Evolutionary conservation across 805 yeast species (phyloP).

Genomic region (Candida pini): DNA sequence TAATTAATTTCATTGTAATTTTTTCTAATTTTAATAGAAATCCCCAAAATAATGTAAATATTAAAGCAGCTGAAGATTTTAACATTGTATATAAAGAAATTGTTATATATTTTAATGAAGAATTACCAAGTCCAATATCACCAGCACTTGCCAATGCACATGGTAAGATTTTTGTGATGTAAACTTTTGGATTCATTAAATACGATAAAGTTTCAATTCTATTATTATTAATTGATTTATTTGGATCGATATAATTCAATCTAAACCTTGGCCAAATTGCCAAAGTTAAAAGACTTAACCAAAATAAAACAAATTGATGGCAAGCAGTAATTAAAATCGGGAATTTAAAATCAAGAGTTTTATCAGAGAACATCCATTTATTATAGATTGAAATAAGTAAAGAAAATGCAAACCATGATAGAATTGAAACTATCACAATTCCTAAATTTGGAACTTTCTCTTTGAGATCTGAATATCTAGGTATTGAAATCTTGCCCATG

Average conservation of each 20-base stretch:
- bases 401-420: slow-evolving; percentile 59
- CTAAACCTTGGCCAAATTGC: slow-evolving; percentile 40
- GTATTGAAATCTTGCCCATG: too few species aligned
- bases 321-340: slow-evolving; percentile 77
- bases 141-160: slow-evolving; percentile 85
- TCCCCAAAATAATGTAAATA: slow-evolving; percentile 82
- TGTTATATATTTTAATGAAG: slow-evolving; percentile 68
- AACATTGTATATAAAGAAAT: slow-evolving; percentile 83
- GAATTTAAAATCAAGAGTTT: slow-evolving; percentile 64
- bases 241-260: slow-evolving; percentile 27
- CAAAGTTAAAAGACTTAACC: slow-evolving; percentile 42
- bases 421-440: slow-evolving; percentile 16
- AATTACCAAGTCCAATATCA: slow-evolving; percentile 86
- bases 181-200: slow-evolving; percentile 30
- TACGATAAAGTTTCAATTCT: slow-evolving; percentile 10
- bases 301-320: slow-evolving; percentile 67
- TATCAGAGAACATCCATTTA: slow-evolving; percentile 87
- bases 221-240: slow-evolving; percentile 3
- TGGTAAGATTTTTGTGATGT: slow-evolving; percentile 56
- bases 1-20: slow-evolving; percentile 56
- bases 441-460: slow-evolving; percentile 20
- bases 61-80: slow-evolving; percentile 69
- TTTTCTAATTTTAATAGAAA: slow-evolving; percentile 68
- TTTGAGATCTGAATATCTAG: slow-evolving; percentile 18
- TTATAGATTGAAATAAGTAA: slow-evolving; percentile 68